These are phyloP conservation scores for Tetrapisispora phaffii DNA, from an alignment of 805 yeast species.

Conservation along the genomic window DNA sequence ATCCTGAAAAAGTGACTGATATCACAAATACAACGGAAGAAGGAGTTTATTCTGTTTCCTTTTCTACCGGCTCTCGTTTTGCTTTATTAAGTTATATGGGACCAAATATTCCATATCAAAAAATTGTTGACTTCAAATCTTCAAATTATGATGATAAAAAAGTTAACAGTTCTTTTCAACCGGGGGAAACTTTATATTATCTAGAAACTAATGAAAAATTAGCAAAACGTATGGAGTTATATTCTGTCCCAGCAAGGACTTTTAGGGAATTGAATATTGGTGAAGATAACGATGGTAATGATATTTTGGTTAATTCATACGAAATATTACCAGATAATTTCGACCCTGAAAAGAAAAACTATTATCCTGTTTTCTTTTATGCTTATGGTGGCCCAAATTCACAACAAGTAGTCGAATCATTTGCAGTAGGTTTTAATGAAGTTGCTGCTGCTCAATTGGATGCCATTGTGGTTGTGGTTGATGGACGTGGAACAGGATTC, in stretches of 20 bases:
- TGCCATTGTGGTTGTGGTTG: constrained; percentile 87
- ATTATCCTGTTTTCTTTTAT: constrained; percentile 80
- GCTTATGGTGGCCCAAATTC: constrained; percentile 96
- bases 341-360: constrained; percentile 36
- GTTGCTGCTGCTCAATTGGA: constrained; percentile 67
- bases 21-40: constrained; percentile 44
- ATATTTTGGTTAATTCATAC: constrained; percentile 47
- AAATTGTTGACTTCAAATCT: constrained; percentile 46
- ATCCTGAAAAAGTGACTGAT: constrained; percentile 30
- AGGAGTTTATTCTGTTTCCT: constrained; percentile 64
- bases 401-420: constrained; percentile 62
- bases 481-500: constrained; percentile 94
- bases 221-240: constrained; percentile 30
- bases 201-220: constrained; percentile 37
- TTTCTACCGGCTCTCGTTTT: constrained; percentile 71
- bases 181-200: constrained; percentile 24
- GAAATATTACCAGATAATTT: constrained; percentile 76
- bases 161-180: constrained; percentile 9
- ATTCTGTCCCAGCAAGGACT: constrained; percentile 46
- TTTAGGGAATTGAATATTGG: constrained; percentile 49
- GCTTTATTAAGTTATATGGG: constrained; percentile 65
- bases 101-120: constrained; percentile 73
- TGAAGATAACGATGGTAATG: constrained; percentile 37
- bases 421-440: constrained; percentile 56
- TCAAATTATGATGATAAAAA: constrained; percentile 5